Percentiles rank a stretch among this genome's conserved stretches.
These are phyloP conservation scores for Bondarzewia mesenterica DNA, from an alignment of 1,284 basidiomycete species.

Conservation along the genomic window DNA sequence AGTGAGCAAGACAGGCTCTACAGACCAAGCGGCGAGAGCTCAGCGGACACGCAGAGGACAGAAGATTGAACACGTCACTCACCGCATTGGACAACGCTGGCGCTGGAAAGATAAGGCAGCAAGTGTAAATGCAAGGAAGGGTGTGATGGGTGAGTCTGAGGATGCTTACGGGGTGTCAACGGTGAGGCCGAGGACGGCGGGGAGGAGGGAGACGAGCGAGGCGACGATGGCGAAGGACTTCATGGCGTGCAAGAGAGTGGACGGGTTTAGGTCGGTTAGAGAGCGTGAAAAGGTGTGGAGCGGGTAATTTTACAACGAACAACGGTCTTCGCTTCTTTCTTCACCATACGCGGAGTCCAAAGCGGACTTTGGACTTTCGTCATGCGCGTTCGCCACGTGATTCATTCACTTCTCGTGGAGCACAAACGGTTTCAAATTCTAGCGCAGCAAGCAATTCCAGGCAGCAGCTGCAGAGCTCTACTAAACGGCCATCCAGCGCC, in stretches of 20 bases:
- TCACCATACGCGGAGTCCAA: background rate
- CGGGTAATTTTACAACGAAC: background rate
- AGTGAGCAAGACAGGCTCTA: slow-evolving; percentile 52
- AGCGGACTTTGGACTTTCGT: background rate
- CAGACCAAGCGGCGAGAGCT: background rate
- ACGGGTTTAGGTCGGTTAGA: slow-evolving; percentile 1
- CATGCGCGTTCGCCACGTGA: too few relatives aligned
- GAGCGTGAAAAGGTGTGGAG: background rate
- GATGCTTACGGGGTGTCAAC: slow-evolving; percentile 64
- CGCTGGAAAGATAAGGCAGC: slow-evolving; percentile 16
- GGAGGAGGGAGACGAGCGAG: slow-evolving; percentile 37
- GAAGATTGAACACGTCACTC: slow-evolving; percentile 17
- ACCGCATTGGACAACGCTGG: slow-evolving; percentile 47
- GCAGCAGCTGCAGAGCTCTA: too few relatives aligned
- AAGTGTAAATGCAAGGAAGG: background rate
- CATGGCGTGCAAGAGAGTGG: slow-evolving; percentile 31
- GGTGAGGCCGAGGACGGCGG: slow-evolving; percentile 39
- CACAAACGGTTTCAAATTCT: too few relatives aligned
- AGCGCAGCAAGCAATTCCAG: too few relatives aligned
- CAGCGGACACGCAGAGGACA: background rate
- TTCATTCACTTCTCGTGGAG: too few relatives aligned
- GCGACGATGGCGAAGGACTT: slow-evolving; percentile 37
- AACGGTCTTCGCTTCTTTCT: background rate
- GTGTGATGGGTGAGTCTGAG: background rate
- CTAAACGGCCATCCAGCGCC: too few relatives aligned